A percentile compares a stretch with the other conserved stretches of the same genome.
These are phyloP conservation scores for Penicillium canescens DNA, from an alignment of 495 filamentous ascomycete genomes.

Conservation along the genomic window DNA sequence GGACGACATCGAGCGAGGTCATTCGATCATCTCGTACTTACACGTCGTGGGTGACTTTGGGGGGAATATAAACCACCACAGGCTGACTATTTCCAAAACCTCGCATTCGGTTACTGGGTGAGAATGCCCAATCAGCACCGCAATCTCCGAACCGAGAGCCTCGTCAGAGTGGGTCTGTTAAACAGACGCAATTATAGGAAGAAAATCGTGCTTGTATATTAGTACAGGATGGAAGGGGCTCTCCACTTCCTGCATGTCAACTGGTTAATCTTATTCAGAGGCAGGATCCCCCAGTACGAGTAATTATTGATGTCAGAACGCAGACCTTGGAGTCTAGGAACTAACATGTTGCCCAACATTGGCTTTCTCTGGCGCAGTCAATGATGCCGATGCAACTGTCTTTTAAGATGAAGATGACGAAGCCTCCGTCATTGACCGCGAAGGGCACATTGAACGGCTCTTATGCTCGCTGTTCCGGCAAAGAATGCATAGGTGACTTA, in stretches of 20 bases:
- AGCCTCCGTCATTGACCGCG: slow-evolving; percentile 48
- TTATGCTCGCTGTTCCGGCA: slow-evolving; percentile 56
- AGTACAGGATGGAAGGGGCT: slow-evolving; percentile 1
- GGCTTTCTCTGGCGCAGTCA: slow-evolving; percentile 36
- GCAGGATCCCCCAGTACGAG: slow-evolving; percentile 40
- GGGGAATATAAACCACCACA: slow-evolving; percentile 51
- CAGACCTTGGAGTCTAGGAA: slow-evolving; percentile 48
- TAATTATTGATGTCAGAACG: slow-evolving; percentile 70
- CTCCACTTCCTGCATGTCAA: slow-evolving; percentile 24
- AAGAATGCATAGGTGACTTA: slow-evolving; percentile 26
- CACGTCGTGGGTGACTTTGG: slow-evolving; percentile 38
- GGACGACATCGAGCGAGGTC: slow-evolving; percentile 6
- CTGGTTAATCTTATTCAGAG: slow-evolving; percentile 44
- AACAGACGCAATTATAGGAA: too few species aligned
- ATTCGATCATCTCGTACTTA: background rate
- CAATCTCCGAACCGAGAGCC: too few species aligned
- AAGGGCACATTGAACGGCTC: slow-evolving; percentile 49
- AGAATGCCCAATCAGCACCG: too few species aligned
- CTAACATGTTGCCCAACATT: slow-evolving; percentile 45
- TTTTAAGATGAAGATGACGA: slow-evolving; percentile 55
- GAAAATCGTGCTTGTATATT: slow-evolving; percentile 47
- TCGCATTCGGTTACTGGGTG: slow-evolving; percentile 62
- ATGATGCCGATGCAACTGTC: slow-evolving; percentile 47
- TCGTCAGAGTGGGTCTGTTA: too few species aligned
- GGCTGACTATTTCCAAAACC: slow-evolving; percentile 58